A percentile compares a stretch with the other conserved stretches of the same genome.
Evolutionary conservation across 2,329 filamentous ascomycete genomes (phyloP).

Genomic region (Clonostachys sp.): DNA sequence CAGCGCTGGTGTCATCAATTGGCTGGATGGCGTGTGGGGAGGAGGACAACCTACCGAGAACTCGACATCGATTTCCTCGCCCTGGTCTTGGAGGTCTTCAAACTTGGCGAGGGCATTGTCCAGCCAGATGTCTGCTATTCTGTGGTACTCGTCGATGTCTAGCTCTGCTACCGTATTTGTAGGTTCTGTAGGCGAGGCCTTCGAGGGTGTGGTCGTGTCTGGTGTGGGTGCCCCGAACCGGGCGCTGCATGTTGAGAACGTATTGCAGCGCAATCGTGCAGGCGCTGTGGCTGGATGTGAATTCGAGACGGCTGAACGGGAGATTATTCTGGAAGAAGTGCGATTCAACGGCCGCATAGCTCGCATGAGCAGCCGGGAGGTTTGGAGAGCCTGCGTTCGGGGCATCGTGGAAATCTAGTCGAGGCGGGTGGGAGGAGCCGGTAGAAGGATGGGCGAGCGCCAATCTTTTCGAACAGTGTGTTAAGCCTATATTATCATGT

Average conservation of each 20-base stretch:
- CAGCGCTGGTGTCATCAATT: background rate
- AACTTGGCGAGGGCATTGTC: slow-evolving; percentile 50
- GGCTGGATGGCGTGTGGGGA: background rate
- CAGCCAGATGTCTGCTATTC: slow-evolving; percentile 72
- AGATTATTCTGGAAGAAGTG: slow-evolving; percentile 9
- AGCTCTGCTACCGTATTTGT: slow-evolving; percentile 56
- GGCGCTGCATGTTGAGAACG: slow-evolving; percentile 19
- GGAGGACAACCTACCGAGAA: slow-evolving; percentile 62
- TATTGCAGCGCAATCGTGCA: too few species aligned
- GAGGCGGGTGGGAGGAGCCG: background rate
- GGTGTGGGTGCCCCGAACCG: slow-evolving; percentile 50
- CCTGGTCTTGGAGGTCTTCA: slow-evolving; percentile 70
- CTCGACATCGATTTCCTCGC: slow-evolving; percentile 80
- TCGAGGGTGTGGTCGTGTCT: slow-evolving; percentile 47
- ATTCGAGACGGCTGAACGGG: slow-evolving; percentile 3
- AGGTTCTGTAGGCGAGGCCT: slow-evolving; percentile 10
- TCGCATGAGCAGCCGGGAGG: slow-evolving; percentile 29
- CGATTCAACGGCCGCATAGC: slow-evolving; percentile 18
- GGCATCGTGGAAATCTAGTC: background rate
- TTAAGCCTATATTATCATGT: too few species aligned
- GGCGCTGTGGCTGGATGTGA: too few species aligned
- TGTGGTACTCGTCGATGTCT: slow-evolving; percentile 68
- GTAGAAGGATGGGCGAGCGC: too few species aligned
- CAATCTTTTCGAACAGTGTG: too few species aligned
- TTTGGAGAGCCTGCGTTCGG: slow-evolving; percentile 12